Conservation (phyloP, 495 filamentous ascomycete species). For the Bacidia gigantensis region DNA sequence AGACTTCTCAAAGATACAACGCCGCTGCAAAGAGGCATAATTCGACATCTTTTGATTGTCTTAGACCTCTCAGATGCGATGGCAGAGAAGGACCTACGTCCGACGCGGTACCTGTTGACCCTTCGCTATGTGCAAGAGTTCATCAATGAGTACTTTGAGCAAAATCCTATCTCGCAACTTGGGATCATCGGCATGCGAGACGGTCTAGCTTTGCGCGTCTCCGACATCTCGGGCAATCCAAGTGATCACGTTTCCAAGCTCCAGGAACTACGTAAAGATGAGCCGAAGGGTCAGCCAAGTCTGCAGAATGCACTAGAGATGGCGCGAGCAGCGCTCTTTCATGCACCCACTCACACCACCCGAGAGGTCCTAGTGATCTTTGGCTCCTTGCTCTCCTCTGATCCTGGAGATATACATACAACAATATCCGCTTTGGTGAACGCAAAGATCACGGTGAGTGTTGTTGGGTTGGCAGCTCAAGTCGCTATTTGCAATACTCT, state of each 20-base stretch:
- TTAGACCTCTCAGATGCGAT: slow-evolving; percentile 91
- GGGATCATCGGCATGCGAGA: slow-evolving; percentile 84
- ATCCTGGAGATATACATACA: slow-evolving; percentile 89
- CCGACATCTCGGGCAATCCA: slow-evolving; percentile 83
- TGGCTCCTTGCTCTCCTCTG: slow-evolving; percentile 75
- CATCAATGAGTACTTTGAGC: slow-evolving; percentile 89
- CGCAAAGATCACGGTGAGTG: slow-evolving; percentile 71
- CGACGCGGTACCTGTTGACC: slow-evolving; percentile 68
- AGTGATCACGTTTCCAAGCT: slow-evolving; percentile 73
- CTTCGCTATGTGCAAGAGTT: slow-evolving; percentile 79
- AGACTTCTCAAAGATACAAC: slow-evolving; percentile 83
- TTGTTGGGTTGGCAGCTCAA: slow-evolving; percentile 83
- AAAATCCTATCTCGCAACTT: slow-evolving; percentile 96
- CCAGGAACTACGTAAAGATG: slow-evolving; percentile 52
- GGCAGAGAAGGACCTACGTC: slow-evolving; percentile 85
- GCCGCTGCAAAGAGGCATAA: slow-evolving; percentile 88
- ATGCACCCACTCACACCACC: slow-evolving; percentile 86
- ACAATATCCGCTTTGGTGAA: slow-evolving; percentile 63
- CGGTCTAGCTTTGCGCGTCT: slow-evolving; percentile 71
- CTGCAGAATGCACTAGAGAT: slow-evolving; percentile 94
- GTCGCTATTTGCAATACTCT: slow-evolving; percentile 86
- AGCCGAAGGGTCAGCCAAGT: slow-evolving; percentile 78
- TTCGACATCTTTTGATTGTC: slow-evolving; percentile 81
- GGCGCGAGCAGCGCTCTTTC: slow-evolving; percentile 75
- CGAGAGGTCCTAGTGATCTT: slow-evolving; percentile 84